Percentiles rank a stretch among this genome's conserved stretches.
These are phyloP conservation scores for Myrmaecium sp. DNA, from an alignment of 2,329 filamentous ascomycete species.

Conservation along the genomic window DNA sequence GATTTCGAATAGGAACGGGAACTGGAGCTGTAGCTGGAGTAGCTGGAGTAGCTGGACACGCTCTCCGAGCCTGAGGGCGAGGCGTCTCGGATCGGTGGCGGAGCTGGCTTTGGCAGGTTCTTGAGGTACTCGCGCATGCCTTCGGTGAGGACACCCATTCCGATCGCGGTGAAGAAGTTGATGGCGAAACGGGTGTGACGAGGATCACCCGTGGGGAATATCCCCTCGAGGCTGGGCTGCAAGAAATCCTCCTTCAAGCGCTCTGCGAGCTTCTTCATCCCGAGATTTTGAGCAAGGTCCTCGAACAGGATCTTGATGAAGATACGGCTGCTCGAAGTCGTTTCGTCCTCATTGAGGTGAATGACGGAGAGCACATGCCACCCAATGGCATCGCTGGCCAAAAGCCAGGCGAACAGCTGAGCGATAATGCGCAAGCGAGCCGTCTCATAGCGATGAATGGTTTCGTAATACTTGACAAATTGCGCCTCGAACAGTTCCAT, in stretches of 20 bases:
- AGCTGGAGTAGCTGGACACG: slow-evolving; percentile 17
- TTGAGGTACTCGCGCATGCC: slow-evolving; percentile 84
- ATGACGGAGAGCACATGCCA: slow-evolving; percentile 81
- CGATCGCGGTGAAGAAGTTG: slow-evolving; percentile 98
- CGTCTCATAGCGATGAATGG: slow-evolving; percentile 92
- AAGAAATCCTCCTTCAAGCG: slow-evolving; percentile 65
- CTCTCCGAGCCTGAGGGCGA: slow-evolving; percentile 17
- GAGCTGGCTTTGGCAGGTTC: slow-evolving; percentile 71
- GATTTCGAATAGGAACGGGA: slow-evolving; percentile 8
- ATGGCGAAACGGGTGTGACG: slow-evolving; percentile 91
- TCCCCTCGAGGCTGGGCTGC: slow-evolving; percentile 59
- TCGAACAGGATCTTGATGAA: slow-evolving; percentile 98
- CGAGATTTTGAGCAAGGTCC: slow-evolving; percentile 73
- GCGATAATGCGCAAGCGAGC: slow-evolving; percentile 91
- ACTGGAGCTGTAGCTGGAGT: slow-evolving; percentile 9
- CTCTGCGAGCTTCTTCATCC: slow-evolving; percentile 61
- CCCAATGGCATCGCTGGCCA: slow-evolving; percentile 73
- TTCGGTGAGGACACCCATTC: slow-evolving; percentile 87
- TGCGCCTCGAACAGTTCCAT: slow-evolving; percentile 78
- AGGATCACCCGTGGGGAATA: slow-evolving; percentile 81
- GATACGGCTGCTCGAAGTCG: slow-evolving; percentile 88
- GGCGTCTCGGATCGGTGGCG: slow-evolving; percentile 46
- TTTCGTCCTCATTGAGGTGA: slow-evolving; percentile 91
- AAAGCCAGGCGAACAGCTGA: slow-evolving; percentile 81
- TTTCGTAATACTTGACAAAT: slow-evolving; percentile 90